Evolutionary conservation across 2,329 filamentous ascomycete species (phyloP), one percentile per base, ranked within the genome.

Genomic region (Aspergillus cejpii): DNA sequence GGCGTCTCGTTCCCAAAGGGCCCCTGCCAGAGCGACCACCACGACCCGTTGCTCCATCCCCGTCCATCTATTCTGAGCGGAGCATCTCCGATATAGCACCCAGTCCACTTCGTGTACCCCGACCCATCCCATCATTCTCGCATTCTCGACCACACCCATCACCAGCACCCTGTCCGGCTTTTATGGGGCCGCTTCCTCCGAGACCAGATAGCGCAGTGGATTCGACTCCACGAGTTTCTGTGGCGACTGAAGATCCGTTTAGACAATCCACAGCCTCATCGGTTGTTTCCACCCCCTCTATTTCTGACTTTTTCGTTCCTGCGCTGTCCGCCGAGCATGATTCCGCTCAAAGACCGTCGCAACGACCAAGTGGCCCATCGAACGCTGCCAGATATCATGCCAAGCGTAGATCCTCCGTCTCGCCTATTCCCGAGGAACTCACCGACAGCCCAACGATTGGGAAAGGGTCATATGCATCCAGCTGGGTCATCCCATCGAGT

Each of bases 371-470:
- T 7, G 63, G 60, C 45, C 60, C 17, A 62, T 63, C 34, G 6
- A 38, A 42, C 28, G 54, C 62, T 10, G 52, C 49, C 12, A 51
- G 43, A 59, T 61, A 44, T 56, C 59, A 48, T 83, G 84, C 56
- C 84, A 69, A 65, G 23, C 65, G 83, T 2, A 78, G 75, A 51
- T 85, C 83, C 0, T 83, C 76, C 48, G 83, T 89, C 20, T 85
- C 85, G 0, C 84, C 85, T 0, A 89, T 90, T 42, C 83, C 81
- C 0, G 85, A 89, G 62, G 85, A 89, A 59, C 78, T 75, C 50
- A 74, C 78, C 0, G 71, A 68, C 39, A 56, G 64, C 19, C 58
- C 75, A 19, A 80, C 80, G 21, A 57, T 60, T 5, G 45, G 56
- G 0, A 77, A 80, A 58, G 73, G 74, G 21, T 87, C 85, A 0